Percentiles rank a stretch among this genome's conserved stretches.
These are phyloP conservation scores for Neonothopanus nambi DNA, from an alignment of 1,284 basidiomycete species.

Conservation along the genomic window DNA sequence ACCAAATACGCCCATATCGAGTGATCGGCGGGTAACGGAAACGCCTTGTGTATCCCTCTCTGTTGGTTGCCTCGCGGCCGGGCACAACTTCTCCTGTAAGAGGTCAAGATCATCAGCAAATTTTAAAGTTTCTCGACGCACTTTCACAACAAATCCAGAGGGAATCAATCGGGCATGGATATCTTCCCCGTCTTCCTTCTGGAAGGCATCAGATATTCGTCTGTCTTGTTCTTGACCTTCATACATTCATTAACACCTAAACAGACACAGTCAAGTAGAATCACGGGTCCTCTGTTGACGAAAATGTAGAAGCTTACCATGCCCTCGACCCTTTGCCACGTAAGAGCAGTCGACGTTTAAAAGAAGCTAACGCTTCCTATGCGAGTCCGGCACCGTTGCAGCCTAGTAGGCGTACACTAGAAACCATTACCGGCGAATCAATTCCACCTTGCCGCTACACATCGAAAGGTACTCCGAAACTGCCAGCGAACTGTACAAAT, in stretches of 20 bases:
- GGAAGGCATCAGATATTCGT: constrained; percentile 47
- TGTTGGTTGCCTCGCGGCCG: constrained; percentile 41
- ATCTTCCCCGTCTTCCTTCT: constrained; percentile 40
- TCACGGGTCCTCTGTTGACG: constrained; percentile 37
- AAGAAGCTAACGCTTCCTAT: constrained; percentile 43
- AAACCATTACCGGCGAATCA: neutral
- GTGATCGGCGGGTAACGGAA: no score
- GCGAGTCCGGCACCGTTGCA: constrained; percentile 28
- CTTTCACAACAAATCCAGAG: constrained; percentile 48
- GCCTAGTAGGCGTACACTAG: constrained; percentile 36
- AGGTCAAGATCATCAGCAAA: neutral
- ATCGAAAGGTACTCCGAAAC: no score
- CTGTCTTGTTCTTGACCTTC: constrained; percentile 37
- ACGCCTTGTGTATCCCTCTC: constrained; percentile 34
- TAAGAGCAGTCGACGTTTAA: constrained; percentile 41
- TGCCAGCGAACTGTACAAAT: no score
- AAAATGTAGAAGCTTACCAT: constrained; percentile 33
- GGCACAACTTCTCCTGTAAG: constrained; percentile 44
- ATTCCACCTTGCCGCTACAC: no score
- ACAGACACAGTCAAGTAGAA: constrained; percentile 42
- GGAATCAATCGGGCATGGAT: constrained; percentile 31
- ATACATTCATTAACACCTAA: constrained; percentile 40
- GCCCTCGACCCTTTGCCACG: constrained; percentile 32
- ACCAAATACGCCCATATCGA: no score
- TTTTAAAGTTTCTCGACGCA: constrained; percentile 23